Percentiles rank a stretch among this genome's conserved stretches.
Conservation (phyloP, 306 rosid species). For the Cucurbita ficifolia region DNA sequence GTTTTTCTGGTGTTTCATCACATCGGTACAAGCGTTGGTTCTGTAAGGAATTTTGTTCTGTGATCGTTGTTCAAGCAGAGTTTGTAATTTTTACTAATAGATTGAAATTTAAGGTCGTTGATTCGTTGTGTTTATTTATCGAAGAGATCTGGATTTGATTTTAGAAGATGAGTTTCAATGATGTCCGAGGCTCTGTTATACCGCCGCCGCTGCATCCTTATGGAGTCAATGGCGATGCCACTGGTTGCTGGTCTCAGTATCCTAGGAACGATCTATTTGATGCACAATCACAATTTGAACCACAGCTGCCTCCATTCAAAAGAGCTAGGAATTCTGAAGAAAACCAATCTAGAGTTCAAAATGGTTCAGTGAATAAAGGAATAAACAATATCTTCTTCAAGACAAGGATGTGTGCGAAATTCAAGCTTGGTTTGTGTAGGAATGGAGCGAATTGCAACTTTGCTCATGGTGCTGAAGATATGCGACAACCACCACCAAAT, state of each 20-base stretch:
- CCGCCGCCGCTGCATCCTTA: conserved; percentile 25
- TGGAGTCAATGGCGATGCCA: conserved; percentile 30
- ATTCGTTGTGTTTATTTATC: not conserved
- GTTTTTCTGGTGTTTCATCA: not conserved
- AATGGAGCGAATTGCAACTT: conserved; percentile 79
- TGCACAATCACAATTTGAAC: conserved; percentile 27
- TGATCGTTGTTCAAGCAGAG: not conserved
- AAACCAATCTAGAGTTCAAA: conserved; percentile 19
- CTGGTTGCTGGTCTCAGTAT: conserved; percentile 43
- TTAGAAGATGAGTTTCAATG: conserved; percentile 42
- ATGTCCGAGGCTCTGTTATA: conserved; percentile 25
- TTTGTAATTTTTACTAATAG: not conserved
- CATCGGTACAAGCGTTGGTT: not conserved
- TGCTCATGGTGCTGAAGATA: conserved; percentile 81
- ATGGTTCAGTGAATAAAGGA: conserved; percentile 38
- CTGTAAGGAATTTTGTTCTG: not conserved
- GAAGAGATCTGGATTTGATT: not conserved
- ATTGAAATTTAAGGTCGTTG: not conserved
- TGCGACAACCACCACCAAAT: conserved; percentile 87
- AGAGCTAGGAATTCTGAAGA: conserved; percentile 49
- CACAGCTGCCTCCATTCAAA: conserved; percentile 27
- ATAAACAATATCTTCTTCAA: conserved; percentile 57
- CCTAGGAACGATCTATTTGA: conserved; percentile 29
- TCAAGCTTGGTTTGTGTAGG: conserved; percentile 52
- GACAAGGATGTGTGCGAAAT: conserved; percentile 79